A percentile compares a stretch with the other conserved stretches of the same genome.
These are phyloP conservation scores for Lyophyllum shimeji DNA, from an alignment of 768 basidiomycete genomes.

Conservation along the genomic window DNA sequence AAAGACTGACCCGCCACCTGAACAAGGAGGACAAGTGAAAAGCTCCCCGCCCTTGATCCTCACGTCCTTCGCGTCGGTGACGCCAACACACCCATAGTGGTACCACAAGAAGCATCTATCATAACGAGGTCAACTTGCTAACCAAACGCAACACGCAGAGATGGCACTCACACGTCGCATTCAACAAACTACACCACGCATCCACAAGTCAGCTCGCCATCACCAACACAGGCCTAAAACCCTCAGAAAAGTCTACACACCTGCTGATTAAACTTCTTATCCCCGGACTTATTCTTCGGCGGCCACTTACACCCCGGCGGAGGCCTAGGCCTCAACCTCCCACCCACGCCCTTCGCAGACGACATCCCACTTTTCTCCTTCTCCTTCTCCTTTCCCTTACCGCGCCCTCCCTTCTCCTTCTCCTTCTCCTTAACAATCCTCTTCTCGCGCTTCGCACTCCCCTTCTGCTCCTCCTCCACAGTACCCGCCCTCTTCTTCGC, in stretches of 20 bases:
- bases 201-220: background rate
- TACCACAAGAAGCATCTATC: conserved; percentile 46
- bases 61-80: conserved; percentile 31
- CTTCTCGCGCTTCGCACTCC: background rate
- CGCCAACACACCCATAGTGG: conserved; percentile 51
- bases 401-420: background rate
- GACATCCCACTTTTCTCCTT: conserved; percentile 9
- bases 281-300: conserved; percentile 18
- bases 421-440: conserved; percentile 11
- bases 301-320: conserved; percentile 24
- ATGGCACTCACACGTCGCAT: conserved; percentile 15
- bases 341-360: conserved; percentile 4
- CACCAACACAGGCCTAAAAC: background rate
- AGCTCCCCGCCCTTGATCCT: conserved; percentile 28
- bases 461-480: background rate
- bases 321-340: conserved; percentile 9
- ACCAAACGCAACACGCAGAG: background rate
- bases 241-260: conserved; percentile 21
- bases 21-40: conserved; percentile 47
- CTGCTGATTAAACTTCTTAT: conserved; percentile 27
- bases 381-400: background rate
- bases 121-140: too few relatives aligned
- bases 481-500: conserved; percentile 17
- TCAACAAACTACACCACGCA: conserved; percentile 25
- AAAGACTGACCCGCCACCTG: conserved; percentile 27